Percentiles rank a stretch among this genome's conserved stretches.
These are phyloP conservation scores for Claviceps sp. DNA, from an alignment of 2,329 filamentous ascomycete genomes.

Conservation along the genomic window DNA sequence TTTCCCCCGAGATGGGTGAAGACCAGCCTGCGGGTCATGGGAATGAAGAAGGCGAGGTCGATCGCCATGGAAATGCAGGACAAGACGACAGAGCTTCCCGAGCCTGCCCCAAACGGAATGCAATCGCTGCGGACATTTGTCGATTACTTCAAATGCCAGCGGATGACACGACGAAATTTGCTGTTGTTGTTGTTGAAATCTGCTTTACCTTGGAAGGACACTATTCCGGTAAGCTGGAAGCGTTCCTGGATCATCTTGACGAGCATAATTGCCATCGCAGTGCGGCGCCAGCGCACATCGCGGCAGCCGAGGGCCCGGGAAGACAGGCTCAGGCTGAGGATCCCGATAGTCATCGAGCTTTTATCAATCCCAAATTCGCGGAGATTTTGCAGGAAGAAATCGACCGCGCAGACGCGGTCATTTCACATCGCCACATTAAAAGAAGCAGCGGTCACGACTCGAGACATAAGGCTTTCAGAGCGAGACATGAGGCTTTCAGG, in stretches of 20 bases:
- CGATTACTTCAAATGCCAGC: too few species aligned
- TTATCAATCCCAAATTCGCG: not conserved
- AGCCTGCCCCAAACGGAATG: too few species aligned
- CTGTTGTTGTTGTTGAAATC: too few species aligned
- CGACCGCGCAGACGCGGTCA: not conserved
- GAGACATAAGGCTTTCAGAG: not conserved
- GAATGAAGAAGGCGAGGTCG: too few species aligned
- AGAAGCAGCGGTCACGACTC: not conserved
- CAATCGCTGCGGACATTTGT: too few species aligned
- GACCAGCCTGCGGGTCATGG: too few species aligned
- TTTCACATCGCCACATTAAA: not conserved
- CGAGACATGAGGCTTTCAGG: too few species aligned
- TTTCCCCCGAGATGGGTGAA: too few species aligned
- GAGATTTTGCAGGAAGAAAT: not conserved
- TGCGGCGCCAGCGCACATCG: not conserved
- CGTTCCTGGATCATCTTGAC: conserved; percentile 3
- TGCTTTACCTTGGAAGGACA: not conserved
- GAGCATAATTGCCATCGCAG: not conserved
- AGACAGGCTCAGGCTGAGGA: not conserved
- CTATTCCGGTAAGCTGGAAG: conserved; percentile 1
- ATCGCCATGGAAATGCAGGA: too few species aligned
- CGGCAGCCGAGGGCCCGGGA: not conserved
- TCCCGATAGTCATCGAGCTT: not conserved
- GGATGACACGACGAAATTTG: not conserved
- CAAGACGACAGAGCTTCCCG: too few species aligned